A percentile compares a stretch with the other conserved stretches of the same genome.
Conservation (phyloP, 2,329 filamentous ascomycete genomes). For the Colletotrichum liriopes region DNA sequence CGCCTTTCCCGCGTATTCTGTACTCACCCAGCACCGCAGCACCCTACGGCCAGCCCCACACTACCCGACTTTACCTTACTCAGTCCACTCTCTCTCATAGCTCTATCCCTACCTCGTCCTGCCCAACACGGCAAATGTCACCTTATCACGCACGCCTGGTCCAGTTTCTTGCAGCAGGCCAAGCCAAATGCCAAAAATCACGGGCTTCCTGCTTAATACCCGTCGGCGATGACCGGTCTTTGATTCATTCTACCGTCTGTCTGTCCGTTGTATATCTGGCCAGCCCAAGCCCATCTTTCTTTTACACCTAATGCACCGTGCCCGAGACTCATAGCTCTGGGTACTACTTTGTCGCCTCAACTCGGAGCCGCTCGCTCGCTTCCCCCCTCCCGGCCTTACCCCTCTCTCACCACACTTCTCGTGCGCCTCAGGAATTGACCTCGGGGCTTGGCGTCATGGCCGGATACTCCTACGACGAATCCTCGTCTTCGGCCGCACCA, state of each 20-base stretch:
- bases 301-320: not conserved
- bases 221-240: not conserved
- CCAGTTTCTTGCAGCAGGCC: conserved; percentile 16
- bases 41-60: not conserved
- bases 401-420: not conserved
- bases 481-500: conserved; percentile 32
- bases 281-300: not conserved
- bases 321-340: not conserved
- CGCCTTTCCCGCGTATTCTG: conserved; percentile 30
- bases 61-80: not conserved
- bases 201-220: conserved; percentile 3
- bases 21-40: not conserved
- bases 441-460: conserved; percentile 36
- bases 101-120: conserved; percentile 21
- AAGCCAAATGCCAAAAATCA: conserved; percentile 9
- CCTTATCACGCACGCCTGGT: conserved; percentile 28
- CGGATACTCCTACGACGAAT: conserved; percentile 24
- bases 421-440: not conserved
- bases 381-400: not conserved
- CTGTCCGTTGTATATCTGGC: not conserved
- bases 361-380: not conserved
- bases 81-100: not conserved
- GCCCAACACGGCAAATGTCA: conserved; percentile 9
- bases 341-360: not conserved
- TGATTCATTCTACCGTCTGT: not conserved